phyloP scores from a whole-genome alignment of 139 green algal genomes.

The Coelastrella sp. region DNA sequence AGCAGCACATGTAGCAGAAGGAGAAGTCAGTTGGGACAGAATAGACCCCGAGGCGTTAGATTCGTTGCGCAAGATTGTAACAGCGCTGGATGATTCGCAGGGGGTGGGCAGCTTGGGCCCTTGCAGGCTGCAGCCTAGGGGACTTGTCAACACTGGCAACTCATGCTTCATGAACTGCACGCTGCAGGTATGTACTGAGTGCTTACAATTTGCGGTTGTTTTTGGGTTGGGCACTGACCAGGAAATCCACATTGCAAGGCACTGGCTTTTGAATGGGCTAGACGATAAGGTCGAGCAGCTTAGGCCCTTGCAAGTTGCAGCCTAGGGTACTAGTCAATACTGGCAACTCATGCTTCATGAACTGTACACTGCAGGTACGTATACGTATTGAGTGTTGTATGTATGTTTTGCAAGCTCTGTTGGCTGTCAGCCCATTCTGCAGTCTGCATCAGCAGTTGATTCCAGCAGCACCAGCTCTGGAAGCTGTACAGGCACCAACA shows the following conservation, averaged over 20 bases:
- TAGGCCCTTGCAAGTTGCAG: conserved; percentile 44
- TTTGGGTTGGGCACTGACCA: no score
- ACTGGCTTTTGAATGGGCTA: no score
- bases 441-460: conserved; percentile 64
- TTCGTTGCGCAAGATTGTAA: conserved; percentile 35
- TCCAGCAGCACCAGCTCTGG: conserved; percentile 57
- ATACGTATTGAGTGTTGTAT: background rate
- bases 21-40: conserved; percentile 10
- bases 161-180: conserved; percentile 88
- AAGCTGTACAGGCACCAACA: conserved; percentile 57
- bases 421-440: conserved; percentile 78
- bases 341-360: conserved; percentile 91
- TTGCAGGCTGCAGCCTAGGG: conserved; percentile 65
- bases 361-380: conserved; percentile 76
- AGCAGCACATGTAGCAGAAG: background rate
- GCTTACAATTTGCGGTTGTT: no score
- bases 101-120: background rate
- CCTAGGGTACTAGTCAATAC: conserved; percentile 83
- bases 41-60: conserved; percentile 25
- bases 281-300: background rate
- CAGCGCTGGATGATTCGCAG: background rate
- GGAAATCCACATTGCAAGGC: no score
- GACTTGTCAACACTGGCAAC: conserved; percentile 87
- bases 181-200: conserved; percentile 63
- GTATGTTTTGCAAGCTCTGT: conserved; percentile 46